Evolutionary conservation across 495 filamentous ascomycete species (phyloP).

Genomic region (Usnea hakonensis): DNA sequence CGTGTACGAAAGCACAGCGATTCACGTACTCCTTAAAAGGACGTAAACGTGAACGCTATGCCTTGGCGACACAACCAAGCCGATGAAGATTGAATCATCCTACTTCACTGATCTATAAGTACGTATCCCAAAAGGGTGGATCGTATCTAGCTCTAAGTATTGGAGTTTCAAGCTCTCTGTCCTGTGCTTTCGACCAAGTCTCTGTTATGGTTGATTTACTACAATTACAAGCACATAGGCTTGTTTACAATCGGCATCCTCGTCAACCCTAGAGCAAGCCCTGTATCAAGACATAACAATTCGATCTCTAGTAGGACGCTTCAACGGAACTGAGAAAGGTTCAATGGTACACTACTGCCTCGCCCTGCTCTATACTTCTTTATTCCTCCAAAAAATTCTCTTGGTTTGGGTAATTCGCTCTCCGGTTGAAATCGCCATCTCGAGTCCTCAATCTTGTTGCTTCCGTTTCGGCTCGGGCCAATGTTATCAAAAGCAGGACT

Average conservation of each 20-base stretch:
- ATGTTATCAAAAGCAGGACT: slow-evolving; percentile 12
- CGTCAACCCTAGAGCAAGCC: neutral
- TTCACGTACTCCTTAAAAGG: neutral
- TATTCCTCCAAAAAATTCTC: slow-evolving; percentile 60
- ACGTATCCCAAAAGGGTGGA: neutral
- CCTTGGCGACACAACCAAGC: neutral
- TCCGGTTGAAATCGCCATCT: slow-evolving; percentile 86
- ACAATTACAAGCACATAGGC: neutral
- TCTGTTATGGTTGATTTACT: neutral
- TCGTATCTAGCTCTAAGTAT: neutral
- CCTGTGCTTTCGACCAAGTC: neutral
- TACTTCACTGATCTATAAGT: neutral
- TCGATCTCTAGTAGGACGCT: neutral
- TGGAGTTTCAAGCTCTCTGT: neutral
- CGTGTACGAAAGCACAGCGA: neutral
- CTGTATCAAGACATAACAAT: neutral
- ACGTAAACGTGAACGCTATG: neutral
- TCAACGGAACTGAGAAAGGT: slow-evolving; percentile 43
- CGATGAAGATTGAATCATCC: neutral
- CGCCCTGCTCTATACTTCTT: slow-evolving; percentile 84
- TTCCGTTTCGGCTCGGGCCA: slow-evolving; percentile 34
- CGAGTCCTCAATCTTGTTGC: slow-evolving; percentile 62
- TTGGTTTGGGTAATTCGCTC: slow-evolving; percentile 71
- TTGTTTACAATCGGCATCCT: neutral
- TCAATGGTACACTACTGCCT: slow-evolving; percentile 88